A percentile compares a stretch with the other conserved stretches of the same genome.
Evolutionary conservation across 805 yeast species (phyloP).

Genomic region (Candida dajiaensis): DNA sequence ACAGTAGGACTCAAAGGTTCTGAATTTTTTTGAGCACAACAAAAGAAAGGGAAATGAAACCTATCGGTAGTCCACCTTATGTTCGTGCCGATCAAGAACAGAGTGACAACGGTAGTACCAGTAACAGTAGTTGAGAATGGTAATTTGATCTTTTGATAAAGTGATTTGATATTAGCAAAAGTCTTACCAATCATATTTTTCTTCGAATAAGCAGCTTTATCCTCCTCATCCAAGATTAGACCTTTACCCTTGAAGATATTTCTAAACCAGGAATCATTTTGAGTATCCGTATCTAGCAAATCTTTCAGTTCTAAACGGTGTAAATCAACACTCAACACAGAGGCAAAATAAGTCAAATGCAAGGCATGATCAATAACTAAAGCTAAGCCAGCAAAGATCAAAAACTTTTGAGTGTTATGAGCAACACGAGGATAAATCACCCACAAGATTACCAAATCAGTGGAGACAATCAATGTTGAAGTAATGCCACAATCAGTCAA

Average conservation of each 20-base stretch:
- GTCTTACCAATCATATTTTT: not conserved
- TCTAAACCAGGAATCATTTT: conserved; percentile 6
- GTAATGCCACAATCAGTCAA: conserved; percentile 30
- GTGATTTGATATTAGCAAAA: not conserved
- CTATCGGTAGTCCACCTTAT: conserved; percentile 31
- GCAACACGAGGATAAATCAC: conserved; percentile 26
- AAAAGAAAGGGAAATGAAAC: not conserved
- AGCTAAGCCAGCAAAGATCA: conserved; percentile 41
- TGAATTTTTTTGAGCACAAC: not conserved
- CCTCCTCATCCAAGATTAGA: conserved; percentile 4
- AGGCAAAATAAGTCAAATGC: conserved; percentile 58
- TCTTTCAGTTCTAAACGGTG: conserved; percentile 58
- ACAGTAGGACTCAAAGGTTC: not conserved
- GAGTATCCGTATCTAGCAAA: conserved; percentile 25
- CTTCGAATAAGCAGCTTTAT: not conserved
- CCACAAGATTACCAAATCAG: conserved; percentile 23
- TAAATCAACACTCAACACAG: conserved; percentile 63
- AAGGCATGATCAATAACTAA: conserved; percentile 54
- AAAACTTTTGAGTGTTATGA: conserved; percentile 32
- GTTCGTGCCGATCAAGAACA: conserved; percentile 25
- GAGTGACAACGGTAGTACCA: conserved; percentile 24
- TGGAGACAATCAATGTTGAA: conserved; percentile 31
- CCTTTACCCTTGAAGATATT: not conserved
- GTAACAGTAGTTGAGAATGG: conserved; percentile 32
- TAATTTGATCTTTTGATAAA: conserved; percentile 26